Base-by-base conservation (phyloP, 2,329 filamentous ascomycete genomes). In the Exophiala spinifera region DNA sequence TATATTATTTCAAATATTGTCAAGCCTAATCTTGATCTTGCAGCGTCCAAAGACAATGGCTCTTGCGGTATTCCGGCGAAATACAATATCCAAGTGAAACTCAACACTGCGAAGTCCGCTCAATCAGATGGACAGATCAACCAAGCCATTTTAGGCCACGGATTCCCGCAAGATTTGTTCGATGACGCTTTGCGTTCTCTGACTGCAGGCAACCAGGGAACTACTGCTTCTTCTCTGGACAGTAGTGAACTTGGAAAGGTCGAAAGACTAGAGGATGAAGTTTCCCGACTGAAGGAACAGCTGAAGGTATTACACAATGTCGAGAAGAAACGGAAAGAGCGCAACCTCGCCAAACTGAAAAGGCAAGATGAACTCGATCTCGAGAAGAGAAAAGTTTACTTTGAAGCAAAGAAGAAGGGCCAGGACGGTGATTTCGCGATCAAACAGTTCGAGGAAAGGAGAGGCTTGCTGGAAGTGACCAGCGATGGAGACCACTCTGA, bases 21-120 rank as follows among this genome's bases (percentile, higher is more conserved):
- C 56, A 96, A 96, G 74, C 92, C 92, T n/a, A 71, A 72, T 57
- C 73, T 74, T 60, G 65, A 69, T 7, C 64, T 75, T 28, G 65
- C 68, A 2, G 69, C 71, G 51, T 63, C 64, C n/a, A 63, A 65
- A 7, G 65, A 70, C 40, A 59, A 65, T 21, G 72, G 71, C 33
- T 61, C 67, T 17, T 55, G 56, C 10, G 53, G 51, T 10, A 65
- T 77, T 15, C 75, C 75, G 3, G 64, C 68, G 8, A 72, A 72
- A 31, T 78, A 78, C 57, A 64, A 66, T 70, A 10, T 59, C 19
- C 65, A 76, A 34, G 66, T 66, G 6, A 70, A 72, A 20, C 70
- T 62, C 37, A 73, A 75, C 50, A 69, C 72, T 11, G 6, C 52
- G 63, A 6, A 67, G 64, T 3, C 62, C 74, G 60, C 64, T 74